These are phyloP conservation scores for Phycomyces nitens DNA, from an alignment of 192 early-diverging fungal genomes.

Conservation along the genomic window DNA sequence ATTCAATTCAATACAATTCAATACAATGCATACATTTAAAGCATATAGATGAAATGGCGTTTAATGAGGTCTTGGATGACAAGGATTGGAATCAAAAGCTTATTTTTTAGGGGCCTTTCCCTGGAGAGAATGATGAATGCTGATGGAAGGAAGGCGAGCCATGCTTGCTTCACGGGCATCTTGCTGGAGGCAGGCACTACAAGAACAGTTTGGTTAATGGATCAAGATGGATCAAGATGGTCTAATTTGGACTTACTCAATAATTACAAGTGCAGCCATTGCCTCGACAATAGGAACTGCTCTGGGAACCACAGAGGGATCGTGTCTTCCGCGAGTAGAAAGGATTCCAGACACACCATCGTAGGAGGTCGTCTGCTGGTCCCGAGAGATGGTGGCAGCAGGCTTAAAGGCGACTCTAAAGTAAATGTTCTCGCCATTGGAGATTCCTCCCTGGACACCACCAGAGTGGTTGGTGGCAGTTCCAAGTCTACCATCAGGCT, in stretches of 20 bases:
- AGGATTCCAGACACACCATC: constrained; percentile 76
- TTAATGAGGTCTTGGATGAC: no score
- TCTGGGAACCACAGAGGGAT: constrained; percentile 94
- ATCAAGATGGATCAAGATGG: no score
- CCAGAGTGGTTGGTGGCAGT: constrained; percentile 94
- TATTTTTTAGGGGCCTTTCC: constrained; percentile 29
- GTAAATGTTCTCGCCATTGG: constrained; percentile 94
- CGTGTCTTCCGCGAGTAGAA: constrained; percentile 91
- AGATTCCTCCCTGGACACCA: constrained; percentile 96
- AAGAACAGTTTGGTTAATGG: neutral
- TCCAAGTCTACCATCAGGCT: constrained; percentile 60
- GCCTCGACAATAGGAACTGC: constrained; percentile 98
- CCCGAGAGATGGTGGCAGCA: constrained; percentile 90
- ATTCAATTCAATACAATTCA: no score
- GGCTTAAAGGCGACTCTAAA: constrained; percentile 99
- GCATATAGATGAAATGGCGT: no score
- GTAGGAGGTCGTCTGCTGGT: constrained; percentile 87
- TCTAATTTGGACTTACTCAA: constrained; percentile 72
- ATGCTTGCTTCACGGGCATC: constrained; percentile 54
- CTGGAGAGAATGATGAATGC: constrained; percentile 33
- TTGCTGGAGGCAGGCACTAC: constrained; percentile 59
- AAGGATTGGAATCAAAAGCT: no score
- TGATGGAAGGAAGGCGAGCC: constrained; percentile 46
- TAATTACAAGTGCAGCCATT: constrained; percentile 90
- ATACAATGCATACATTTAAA: no score